These are phyloP conservation scores for Echinosophora koreensis DNA, from an alignment of 306 rosid species.

Conservation along the genomic window DNA sequence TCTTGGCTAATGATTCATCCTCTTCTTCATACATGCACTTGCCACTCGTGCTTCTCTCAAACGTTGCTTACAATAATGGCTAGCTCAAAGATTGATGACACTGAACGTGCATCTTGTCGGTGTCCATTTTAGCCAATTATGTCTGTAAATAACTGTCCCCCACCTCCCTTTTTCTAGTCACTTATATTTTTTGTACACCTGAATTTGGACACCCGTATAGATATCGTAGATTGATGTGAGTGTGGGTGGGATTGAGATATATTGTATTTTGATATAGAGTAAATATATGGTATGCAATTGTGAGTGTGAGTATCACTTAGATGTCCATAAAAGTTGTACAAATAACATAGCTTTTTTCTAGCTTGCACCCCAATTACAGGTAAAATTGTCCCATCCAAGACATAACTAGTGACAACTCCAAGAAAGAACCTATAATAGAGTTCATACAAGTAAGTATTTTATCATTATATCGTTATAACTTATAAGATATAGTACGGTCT, in stretches of 20 bases:
- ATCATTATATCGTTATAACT: background rate
- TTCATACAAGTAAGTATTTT: background rate
- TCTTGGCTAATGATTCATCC: slow-evolving; percentile 45
- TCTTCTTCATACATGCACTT: slow-evolving; percentile 49
- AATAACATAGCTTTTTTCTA: too few relatives aligned
- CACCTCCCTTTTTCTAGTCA: slow-evolving; percentile 37
- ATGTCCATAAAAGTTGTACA: too few relatives aligned
- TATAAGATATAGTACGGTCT: too few relatives aligned
- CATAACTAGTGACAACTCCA: background rate
- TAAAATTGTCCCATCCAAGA: slow-evolving; percentile 47
- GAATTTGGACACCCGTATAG: too few relatives aligned
- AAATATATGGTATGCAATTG: too few relatives aligned
- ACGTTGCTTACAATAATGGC: slow-evolving; percentile 43
- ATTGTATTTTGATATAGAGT: too few relatives aligned
- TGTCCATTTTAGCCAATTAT: slow-evolving; percentile 42
- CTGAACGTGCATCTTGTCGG: slow-evolving; percentile 57
- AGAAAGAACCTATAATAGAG: background rate
- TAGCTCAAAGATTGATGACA: slow-evolving; percentile 41
- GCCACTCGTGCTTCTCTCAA: slow-evolving; percentile 48
- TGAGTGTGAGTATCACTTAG: too few relatives aligned
- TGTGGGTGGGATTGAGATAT: too few relatives aligned
- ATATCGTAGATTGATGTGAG: too few relatives aligned
- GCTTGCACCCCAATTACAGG: slow-evolving; percentile 10
- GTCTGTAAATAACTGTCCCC: slow-evolving; percentile 46
- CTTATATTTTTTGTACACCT: too few relatives aligned